Percentiles rank a stretch among this genome's conserved stretches.
These are phyloP conservation scores for Stromatinia cepivora DNA, from an alignment of 2,329 filamentous ascomycete species.

Conservation along the genomic window DNA sequence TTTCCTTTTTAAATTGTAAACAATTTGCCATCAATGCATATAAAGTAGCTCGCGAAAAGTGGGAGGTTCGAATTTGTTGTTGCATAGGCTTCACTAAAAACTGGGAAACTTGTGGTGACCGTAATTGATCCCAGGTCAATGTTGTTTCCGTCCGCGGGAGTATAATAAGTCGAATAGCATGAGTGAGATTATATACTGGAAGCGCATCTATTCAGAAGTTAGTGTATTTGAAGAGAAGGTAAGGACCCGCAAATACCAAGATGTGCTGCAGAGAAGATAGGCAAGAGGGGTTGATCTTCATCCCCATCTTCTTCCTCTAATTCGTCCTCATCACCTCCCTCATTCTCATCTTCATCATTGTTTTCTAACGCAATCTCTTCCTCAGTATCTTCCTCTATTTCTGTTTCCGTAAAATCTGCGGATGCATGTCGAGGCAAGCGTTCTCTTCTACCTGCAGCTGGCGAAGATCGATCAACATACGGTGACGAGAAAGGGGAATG, in stretches of 20 bases:
- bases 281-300: constrained; percentile 57
- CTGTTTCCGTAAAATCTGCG: constrained; percentile 65
- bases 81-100: constrained; percentile 96
- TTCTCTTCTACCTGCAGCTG: constrained; percentile 30
- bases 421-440: constrained; percentile 47
- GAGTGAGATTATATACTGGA: constrained; percentile 86
- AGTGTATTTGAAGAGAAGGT: constrained; percentile 28
- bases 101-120: constrained; percentile 93
- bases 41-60: constrained; percentile 82
- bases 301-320: constrained; percentile 44
- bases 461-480: constrained; percentile 36
- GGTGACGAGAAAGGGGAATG: constrained; percentile 41
- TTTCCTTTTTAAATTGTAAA: constrained; percentile 88
- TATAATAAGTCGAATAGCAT: constrained; percentile 83
- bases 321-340: constrained; percentile 45
- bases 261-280: constrained; percentile 77
- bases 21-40: constrained; percentile 94
- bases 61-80: constrained; percentile 77
- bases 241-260: constrained; percentile 55
- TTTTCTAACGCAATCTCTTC: constrained; percentile 30
- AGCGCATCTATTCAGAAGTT: constrained; percentile 63
- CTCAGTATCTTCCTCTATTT: constrained; percentile 48
- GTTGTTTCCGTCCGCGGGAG: constrained; percentile 86
- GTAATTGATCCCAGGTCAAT: constrained; percentile 89
- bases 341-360: constrained; percentile 38